A percentile compares a stretch with the other conserved stretches of the same genome.
Conservation (phyloP, 2,329 filamentous ascomycete species). For the Cryphonectria nitschkei region DNA sequence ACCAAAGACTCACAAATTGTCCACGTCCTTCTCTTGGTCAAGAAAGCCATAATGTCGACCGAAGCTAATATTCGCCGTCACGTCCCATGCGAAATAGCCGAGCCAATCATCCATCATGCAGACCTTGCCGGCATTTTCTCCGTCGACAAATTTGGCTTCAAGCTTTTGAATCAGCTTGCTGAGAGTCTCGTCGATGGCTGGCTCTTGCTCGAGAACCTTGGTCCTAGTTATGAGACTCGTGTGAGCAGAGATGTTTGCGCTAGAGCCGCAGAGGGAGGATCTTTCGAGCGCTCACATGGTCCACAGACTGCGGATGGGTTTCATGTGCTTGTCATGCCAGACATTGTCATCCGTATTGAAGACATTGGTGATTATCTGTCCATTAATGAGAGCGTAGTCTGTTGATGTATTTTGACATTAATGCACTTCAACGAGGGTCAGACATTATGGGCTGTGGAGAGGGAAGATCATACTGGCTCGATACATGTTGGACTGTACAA, state of each 20-base stretch:
- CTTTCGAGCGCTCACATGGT: constrained; percentile 10
- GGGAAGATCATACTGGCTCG: constrained; percentile 1
- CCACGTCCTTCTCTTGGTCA: constrained; percentile 11
- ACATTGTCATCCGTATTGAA: constrained; percentile 20
- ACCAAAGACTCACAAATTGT: neutral
- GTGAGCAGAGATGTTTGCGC: neutral
- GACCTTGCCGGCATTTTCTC: constrained; percentile 1
- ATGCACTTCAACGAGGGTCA: neutral
- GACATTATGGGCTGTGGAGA: too few relatives aligned
- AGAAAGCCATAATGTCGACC: constrained; percentile 15
- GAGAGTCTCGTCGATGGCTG: constrained; percentile 14
- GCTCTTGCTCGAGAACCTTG: constrained; percentile 19
- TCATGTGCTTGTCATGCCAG: constrained; percentile 23
- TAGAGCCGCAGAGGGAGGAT: neutral
- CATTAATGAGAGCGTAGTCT: constrained; percentile 20
- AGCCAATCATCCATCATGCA: constrained; percentile 24
- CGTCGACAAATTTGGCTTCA: constrained; percentile 14
- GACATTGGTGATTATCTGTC: constrained; percentile 19
- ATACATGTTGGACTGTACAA: constrained; percentile 18
- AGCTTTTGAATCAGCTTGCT: constrained; percentile 15
- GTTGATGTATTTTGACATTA: neutral
- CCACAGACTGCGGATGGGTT: constrained; percentile 23
- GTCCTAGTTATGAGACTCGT: neutral
- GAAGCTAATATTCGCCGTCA: constrained; percentile 19
- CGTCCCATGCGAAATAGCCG: constrained; percentile 17